These are phyloP conservation scores for Diaporthe ampelina DNA, from an alignment of 2,329 filamentous ascomycete genomes.

Conservation along the genomic window DNA sequence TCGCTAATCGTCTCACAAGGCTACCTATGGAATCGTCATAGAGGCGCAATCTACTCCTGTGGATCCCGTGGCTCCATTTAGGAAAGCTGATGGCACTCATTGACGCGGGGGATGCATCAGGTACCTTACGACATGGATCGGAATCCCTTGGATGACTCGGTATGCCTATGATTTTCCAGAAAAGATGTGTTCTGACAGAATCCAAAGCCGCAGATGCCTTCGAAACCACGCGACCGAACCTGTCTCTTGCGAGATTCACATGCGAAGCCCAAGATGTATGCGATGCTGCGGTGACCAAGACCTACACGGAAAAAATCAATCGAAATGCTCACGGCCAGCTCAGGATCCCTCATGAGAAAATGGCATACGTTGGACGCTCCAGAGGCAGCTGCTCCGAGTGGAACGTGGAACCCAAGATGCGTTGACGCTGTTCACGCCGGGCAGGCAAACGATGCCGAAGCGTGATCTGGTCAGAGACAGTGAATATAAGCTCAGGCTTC, in stretches of 20 bases:
- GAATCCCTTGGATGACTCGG: background rate
- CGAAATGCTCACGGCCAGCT: background rate
- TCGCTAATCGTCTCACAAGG: background rate
- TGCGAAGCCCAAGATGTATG: background rate
- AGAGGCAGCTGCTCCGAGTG: background rate
- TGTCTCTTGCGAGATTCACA: background rate
- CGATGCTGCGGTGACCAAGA: background rate
- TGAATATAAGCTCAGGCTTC: background rate
- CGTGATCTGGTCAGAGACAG: background rate
- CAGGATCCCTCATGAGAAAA: background rate
- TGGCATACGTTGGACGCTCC: background rate
- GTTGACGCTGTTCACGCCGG: background rate
- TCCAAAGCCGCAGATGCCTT: slow-evolving; percentile 7
- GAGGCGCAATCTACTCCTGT: background rate
- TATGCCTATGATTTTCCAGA: background rate
- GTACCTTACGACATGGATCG: background rate
- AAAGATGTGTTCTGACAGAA: background rate
- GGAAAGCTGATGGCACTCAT: background rate
- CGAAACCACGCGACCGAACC: background rate
- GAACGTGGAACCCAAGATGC: background rate
- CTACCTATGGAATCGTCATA: background rate
- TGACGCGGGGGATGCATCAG: background rate
- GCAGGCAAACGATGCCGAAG: background rate
- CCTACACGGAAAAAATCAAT: background rate
- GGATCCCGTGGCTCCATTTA: background rate